Conservation (phyloP, 2,329 filamentous ascomycete genomes). For the Fusarium pseudoanthophilum region DNA sequence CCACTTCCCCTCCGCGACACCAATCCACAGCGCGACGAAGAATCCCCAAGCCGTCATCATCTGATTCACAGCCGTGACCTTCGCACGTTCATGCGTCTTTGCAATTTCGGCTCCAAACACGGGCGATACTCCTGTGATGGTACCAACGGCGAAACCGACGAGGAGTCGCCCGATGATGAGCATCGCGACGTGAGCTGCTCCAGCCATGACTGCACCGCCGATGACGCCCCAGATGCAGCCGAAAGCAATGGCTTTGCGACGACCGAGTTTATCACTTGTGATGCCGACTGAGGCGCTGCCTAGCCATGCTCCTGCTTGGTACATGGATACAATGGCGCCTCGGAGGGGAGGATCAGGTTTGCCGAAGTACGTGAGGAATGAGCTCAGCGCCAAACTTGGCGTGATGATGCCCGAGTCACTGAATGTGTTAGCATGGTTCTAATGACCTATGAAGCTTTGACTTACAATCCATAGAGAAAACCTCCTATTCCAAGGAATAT, state of each 20-base stretch:
- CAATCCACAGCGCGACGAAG: conserved; percentile 54
- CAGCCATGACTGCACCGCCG: conserved; percentile 54
- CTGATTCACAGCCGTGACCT: conserved; percentile 54
- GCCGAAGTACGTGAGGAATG: conserved; percentile 51
- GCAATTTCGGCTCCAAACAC: conserved; percentile 56
- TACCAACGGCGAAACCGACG: conserved; percentile 54
- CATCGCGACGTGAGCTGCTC: conserved; percentile 54
- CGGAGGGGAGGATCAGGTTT: conserved; percentile 49
- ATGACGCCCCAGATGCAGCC: conserved; percentile 54
- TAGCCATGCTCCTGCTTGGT: conserved; percentile 55
- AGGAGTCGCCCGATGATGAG: conserved; percentile 53
- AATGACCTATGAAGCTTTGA: neutral
- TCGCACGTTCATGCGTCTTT: conserved; percentile 54
- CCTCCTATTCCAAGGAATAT: conserved; percentile 54
- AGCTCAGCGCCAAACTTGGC: conserved; percentile 51
- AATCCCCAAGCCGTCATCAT: conserved; percentile 58
- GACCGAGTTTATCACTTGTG: conserved; percentile 52
- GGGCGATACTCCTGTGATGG: conserved; percentile 54
- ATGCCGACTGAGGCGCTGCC: conserved; percentile 54
- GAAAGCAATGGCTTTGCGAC: conserved; percentile 54
- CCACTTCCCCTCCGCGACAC: conserved; percentile 53
- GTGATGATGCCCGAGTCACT: conserved; percentile 57
- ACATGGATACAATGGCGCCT: conserved; percentile 55
- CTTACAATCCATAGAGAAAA: conserved; percentile 54
- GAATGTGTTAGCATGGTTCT: rapidly evolving